A percentile compares a stretch with the other conserved stretches of the same genome.
These are phyloP conservation scores for Phytophthora rubi DNA, from an alignment of 352 stramenopile genomes.

Conservation along the genomic window DNA sequence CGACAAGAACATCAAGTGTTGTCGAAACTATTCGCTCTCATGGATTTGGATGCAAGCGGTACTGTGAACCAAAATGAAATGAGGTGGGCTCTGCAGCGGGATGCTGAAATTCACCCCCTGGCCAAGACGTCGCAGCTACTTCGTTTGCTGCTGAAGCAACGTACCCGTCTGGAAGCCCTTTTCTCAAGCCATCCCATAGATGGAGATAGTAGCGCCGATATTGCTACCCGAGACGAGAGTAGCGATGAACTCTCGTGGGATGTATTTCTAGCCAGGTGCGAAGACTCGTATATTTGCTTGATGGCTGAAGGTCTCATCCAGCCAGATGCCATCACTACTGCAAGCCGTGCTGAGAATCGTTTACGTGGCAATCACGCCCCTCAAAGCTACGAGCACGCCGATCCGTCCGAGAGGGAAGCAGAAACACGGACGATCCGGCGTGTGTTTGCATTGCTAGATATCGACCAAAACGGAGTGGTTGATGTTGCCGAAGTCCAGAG, in stretches of 20 bases:
- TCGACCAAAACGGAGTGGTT: conserved; percentile 61
- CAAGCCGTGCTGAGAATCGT: background rate
- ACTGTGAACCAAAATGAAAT: conserved; percentile 73
- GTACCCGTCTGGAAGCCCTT: conserved; percentile 35
- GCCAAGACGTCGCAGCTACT: conserved; percentile 57
- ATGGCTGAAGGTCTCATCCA: conserved; percentile 44
- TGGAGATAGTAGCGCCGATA: background rate
- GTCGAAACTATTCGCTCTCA: conserved; percentile 56
- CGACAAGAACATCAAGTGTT: conserved; percentile 47
- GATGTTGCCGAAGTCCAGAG: conserved; percentile 66
- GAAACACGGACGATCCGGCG: conserved; percentile 58
- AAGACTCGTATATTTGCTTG: conserved; percentile 55
- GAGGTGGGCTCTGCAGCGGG: conserved; percentile 65
- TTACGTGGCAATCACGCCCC: background rate
- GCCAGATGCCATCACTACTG: conserved; percentile 7
- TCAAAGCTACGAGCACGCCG: background rate
- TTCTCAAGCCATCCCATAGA: conserved; percentile 21
- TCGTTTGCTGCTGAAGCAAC: conserved; percentile 64
- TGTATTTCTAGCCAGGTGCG: conserved; percentile 56
- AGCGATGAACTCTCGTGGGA: conserved; percentile 55
- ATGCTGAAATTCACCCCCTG: conserved; percentile 58
- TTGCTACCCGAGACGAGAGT: conserved; percentile 2
- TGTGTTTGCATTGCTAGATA: conserved; percentile 66
- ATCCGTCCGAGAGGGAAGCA: conserved; percentile 31
- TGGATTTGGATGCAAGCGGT: conserved; percentile 71